phyloP scores from a whole-genome alignment of 441 rosid species.

The Bruguiera hainesii region DNA sequence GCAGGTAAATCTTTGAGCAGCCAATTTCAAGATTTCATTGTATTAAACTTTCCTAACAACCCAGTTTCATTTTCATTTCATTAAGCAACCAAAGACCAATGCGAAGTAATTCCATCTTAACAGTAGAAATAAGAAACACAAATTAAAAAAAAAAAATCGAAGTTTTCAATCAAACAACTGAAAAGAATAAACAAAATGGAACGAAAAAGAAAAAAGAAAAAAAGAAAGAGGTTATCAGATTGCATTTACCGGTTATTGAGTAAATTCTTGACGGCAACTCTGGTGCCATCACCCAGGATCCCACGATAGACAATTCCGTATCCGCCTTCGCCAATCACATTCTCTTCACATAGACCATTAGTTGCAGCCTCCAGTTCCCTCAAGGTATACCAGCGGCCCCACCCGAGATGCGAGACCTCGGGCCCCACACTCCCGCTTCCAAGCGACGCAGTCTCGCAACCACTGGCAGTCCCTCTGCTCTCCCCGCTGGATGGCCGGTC shows the following conservation, averaged over 20 bases:
- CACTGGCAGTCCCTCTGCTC: slow-evolving; percentile 74
- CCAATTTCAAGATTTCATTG: too few species aligned
- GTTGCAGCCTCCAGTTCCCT: slow-evolving; percentile 90
- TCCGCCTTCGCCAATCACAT: slow-evolving; percentile 97
- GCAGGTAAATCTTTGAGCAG: too few species aligned
- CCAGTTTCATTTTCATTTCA: too few species aligned
- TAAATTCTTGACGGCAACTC: slow-evolving; percentile 85
- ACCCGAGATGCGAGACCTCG: slow-evolving; percentile 94
- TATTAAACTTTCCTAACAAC: too few species aligned
- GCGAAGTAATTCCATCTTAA: too few species aligned
- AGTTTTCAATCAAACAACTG: not conserved
- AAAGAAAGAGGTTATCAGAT: too few species aligned
- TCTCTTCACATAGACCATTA: slow-evolving; percentile 68
- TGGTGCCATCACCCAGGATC: slow-evolving; percentile 65
- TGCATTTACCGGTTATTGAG: slow-evolving; percentile 69
- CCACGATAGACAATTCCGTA: slow-evolving; percentile 92
- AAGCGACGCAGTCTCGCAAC: slow-evolving; percentile 66
- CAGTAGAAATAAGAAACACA: too few species aligned
- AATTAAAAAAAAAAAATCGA: too few species aligned
- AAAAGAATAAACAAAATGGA: not conserved
- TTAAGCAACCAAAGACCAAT: too few species aligned
- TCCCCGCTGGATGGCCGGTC: slow-evolving; percentile 69
- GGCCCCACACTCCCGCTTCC: slow-evolving; percentile 81
- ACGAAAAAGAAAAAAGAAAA: not conserved
- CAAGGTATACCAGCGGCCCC: slow-evolving; percentile 94